Evolutionary conservation across 2,329 filamentous ascomycete genomes (phyloP).

Genomic region (Monosporascus sp.): DNA sequence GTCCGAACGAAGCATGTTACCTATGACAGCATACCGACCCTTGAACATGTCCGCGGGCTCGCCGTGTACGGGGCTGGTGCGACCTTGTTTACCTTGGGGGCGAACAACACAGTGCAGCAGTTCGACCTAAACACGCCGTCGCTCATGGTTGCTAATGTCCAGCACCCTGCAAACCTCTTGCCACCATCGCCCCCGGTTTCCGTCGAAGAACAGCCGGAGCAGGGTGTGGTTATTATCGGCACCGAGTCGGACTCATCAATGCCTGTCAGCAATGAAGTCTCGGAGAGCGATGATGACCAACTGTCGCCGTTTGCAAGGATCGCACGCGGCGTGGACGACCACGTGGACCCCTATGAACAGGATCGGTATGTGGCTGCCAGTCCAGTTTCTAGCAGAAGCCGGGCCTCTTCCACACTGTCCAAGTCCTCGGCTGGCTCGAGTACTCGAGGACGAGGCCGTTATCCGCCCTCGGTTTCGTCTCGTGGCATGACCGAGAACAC

Average conservation of each 20-base stretch:
- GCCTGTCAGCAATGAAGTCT: conserved; percentile 53
- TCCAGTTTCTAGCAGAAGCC: conserved; percentile 58
- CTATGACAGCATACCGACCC: conserved; percentile 79
- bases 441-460: conserved; percentile 41
- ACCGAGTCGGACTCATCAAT: conserved; percentile 52
- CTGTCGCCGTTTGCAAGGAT: conserved; percentile 72
- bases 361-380: conserved; percentile 63
- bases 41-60: conserved; percentile 74
- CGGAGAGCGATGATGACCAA: conserved; percentile 71
- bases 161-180: conserved; percentile 73
- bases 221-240: conserved; percentile 42
- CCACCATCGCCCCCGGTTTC: conserved; percentile 80
- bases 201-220: conserved; percentile 62
- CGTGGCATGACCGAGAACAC: conserved; percentile 57
- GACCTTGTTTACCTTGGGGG: conserved; percentile 85
- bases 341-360: conserved; percentile 51
- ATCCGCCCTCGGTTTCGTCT: conserved; percentile 47
- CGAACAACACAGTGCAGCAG: conserved; percentile 86
- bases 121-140: conserved; percentile 85
- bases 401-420: conserved; percentile 50
- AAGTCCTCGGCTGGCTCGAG: conserved; percentile 51
- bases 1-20: conserved; percentile 96
- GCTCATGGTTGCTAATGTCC: conserved; percentile 77
- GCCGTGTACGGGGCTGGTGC: conserved; percentile 86
- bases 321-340: conserved; percentile 60